These are phyloP conservation scores for Phytophthora uliginosa DNA, from an alignment of 352 stramenopile genomes.

Conservation along the genomic window DNA sequence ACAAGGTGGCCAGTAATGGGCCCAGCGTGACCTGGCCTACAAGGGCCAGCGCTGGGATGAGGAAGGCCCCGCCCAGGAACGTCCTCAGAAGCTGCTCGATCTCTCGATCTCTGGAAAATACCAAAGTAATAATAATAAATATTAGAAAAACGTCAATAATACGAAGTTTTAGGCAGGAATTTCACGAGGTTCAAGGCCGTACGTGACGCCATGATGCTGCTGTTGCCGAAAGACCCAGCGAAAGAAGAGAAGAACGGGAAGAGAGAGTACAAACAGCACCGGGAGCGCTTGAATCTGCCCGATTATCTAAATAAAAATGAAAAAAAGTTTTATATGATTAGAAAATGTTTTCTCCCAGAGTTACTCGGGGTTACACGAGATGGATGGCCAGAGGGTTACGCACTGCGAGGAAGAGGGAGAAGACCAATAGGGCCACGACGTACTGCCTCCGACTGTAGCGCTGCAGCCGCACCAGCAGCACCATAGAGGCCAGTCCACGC, in stretches of 20 bases:
- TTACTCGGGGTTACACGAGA: neutral
- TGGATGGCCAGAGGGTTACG: neutral
- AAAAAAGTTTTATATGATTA: neutral
- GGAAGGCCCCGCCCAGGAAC: slow-evolving; percentile 65
- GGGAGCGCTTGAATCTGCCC: slow-evolving; percentile 31
- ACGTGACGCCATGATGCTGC: slow-evolving; percentile 64
- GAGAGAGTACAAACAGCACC: slow-evolving; percentile 40
- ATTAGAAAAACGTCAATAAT: slow-evolving; percentile 9
- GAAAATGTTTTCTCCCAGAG: neutral
- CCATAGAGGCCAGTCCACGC: slow-evolving; percentile 29
- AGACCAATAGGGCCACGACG: slow-evolving; percentile 9
- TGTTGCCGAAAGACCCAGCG: slow-evolving; percentile 50
- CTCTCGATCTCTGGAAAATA: slow-evolving; percentile 61
- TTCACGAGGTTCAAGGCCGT: slow-evolving; percentile 10
- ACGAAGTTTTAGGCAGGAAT: neutral
- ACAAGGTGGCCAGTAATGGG: slow-evolving; percentile 50
- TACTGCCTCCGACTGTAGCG: slow-evolving; percentile 44
- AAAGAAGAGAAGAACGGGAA: slow-evolving; percentile 50
- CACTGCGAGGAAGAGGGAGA: slow-evolving; percentile 39
- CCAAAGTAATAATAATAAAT: slow-evolving; percentile 5
- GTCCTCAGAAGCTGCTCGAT: slow-evolving; percentile 65
- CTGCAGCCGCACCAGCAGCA: slow-evolving; percentile 43
- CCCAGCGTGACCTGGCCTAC: slow-evolving; percentile 49
- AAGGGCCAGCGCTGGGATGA: slow-evolving; percentile 50
- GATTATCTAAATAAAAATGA: slow-evolving; percentile 34